Evolutionary conservation across 345 rosid species (phyloP).

Genomic region (Orychophragmus violaceus): DNA sequence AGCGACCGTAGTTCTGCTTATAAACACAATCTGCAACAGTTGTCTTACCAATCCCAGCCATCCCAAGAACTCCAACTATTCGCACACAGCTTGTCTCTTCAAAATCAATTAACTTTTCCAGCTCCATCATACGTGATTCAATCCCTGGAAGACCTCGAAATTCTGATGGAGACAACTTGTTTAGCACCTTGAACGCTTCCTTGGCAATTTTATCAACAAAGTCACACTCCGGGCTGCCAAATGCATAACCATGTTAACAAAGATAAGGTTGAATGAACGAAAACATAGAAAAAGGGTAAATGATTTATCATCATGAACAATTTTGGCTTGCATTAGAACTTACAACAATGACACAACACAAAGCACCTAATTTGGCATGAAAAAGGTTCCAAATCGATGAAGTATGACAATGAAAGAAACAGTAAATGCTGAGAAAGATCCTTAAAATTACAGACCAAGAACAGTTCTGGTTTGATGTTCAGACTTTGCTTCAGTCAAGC

Average conservation of each 20-base stretch:
- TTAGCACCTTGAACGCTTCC: slow-evolving; percentile 5
- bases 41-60: slow-evolving; percentile 29
- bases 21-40: background rate
- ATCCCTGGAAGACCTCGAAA: slow-evolving; percentile 8
- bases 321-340: background rate
- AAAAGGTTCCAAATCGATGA: background rate
- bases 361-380: background rate
- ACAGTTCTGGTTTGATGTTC: background rate
- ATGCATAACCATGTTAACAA: background rate
- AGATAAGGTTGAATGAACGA: background rate
- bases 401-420: background rate
- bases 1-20: background rate
- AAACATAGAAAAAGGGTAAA: background rate
- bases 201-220: slow-evolving; percentile 26
- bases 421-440: background rate
- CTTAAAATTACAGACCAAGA: background rate
- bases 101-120: background rate
- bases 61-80: slow-evolving; percentile 25
- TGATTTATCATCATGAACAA: background rate
- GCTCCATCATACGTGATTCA: background rate
- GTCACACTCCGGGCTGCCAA: slow-evolving; percentile 18
- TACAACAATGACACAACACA: background rate
- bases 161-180: slow-evolving; percentile 17
- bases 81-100: background rate
- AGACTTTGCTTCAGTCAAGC: background rate